phyloP scores from a whole-genome alignment of 371 early-diverging fungal genomes.

The Furculomyces boomerangus region DNA sequence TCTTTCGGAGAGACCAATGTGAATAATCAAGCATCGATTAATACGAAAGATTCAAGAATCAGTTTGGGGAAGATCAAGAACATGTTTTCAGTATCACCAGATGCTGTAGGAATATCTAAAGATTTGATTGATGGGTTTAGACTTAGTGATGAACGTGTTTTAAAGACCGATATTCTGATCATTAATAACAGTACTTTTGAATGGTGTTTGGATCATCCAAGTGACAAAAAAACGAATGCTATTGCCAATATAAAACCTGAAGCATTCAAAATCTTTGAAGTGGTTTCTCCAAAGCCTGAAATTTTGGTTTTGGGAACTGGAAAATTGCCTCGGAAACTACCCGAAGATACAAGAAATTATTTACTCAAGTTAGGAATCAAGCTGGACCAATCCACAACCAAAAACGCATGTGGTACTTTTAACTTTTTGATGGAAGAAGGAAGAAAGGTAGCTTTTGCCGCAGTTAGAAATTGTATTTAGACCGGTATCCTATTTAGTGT shows the following conservation, averaged over 20 bases:
- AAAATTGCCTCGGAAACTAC: conserved; percentile 5
- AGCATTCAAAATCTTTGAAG: conserved; percentile 10
- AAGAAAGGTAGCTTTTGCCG: conserved; percentile 1
- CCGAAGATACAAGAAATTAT: conserved; percentile 7
- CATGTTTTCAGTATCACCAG: background rate
- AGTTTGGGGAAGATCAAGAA: no score
- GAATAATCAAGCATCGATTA: no score
- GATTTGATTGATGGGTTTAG: conserved; percentile 14
- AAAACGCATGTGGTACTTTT: conserved; percentile 3
- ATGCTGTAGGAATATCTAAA: conserved; percentile 3
- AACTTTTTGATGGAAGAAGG: conserved; percentile 4
- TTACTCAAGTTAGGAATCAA: conserved; percentile 17
- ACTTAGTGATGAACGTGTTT: conserved; percentile 9
- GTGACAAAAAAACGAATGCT: no score
- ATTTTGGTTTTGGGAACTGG: conserved; percentile 22
- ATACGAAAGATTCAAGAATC: no score
- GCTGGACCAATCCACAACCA: conserved; percentile 18
- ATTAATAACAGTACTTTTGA: conserved; percentile 20
- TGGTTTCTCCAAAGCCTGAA: conserved; percentile 22
- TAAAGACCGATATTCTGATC: conserved; percentile 14
- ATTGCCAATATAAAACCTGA: no score
- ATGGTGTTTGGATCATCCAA: background rate
- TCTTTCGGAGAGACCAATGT: no score
- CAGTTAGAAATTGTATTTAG: background rate
- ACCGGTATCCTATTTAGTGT: no score